phyloP scores from a whole-genome alignment of 176 grass and related monocot genomes.

The Miscanthus lutarioriparius region DNA sequence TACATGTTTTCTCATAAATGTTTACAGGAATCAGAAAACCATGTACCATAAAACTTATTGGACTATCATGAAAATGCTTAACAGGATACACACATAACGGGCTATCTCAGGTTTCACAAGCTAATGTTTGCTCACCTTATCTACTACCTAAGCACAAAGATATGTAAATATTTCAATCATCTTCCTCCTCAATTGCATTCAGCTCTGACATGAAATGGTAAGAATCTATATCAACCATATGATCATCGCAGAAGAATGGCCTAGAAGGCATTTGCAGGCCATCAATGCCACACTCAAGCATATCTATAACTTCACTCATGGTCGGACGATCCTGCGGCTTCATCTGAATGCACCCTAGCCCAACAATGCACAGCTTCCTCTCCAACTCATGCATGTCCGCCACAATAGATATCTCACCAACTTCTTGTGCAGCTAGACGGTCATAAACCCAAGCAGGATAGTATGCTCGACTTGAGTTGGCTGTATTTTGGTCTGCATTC shows the following conservation, averaged over 20 bases:
- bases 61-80: too few relatives aligned
- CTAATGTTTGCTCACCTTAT: too few relatives aligned
- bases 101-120: too few relatives aligned
- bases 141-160: too few relatives aligned
- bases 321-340: constrained; percentile 23
- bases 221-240: not conserved
- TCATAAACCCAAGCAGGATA: constrained; percentile 46
- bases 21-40: too few relatives aligned
- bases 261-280: not conserved
- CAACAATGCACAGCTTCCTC: constrained; percentile 41
- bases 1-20: too few relatives aligned
- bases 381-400: constrained; percentile 6
- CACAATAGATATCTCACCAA: not conserved
- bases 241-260: not conserved
- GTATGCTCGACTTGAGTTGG: constrained; percentile 35
- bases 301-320: constrained; percentile 32
- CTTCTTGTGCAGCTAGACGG: constrained; percentile 1
- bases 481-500: constrained; percentile 8
- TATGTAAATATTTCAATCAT: not conserved
- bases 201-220: not conserved
- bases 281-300: not conserved
- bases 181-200: not conserved
- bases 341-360: constrained; percentile 45
- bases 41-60: too few relatives aligned
- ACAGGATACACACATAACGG: too few relatives aligned